A percentile compares a stretch with the other conserved stretches of the same genome.
Evolutionary conservation across 345 rosid genomes (phyloP).

Genomic region (Diplotaxis tenuifolia): DNA sequence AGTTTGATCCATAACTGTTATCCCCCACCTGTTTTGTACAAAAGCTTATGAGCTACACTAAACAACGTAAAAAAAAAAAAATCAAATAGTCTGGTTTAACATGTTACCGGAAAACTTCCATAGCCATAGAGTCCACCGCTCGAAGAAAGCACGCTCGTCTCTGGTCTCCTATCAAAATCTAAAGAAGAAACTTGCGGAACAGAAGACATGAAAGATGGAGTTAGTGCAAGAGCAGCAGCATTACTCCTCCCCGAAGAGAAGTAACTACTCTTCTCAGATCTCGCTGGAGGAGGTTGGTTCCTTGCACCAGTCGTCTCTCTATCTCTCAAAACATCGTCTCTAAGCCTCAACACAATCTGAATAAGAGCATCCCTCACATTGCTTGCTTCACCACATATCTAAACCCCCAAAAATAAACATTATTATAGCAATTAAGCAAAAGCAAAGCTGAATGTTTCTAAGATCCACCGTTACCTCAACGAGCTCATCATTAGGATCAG

Average conservation of each 20-base stretch:
- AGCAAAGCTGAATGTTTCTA: background rate
- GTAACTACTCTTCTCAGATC: constrained; percentile 47
- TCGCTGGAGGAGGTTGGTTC: constrained; percentile 51
- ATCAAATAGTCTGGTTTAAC: background rate
- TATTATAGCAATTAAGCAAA: background rate
- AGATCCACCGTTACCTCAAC: constrained; percentile 59
- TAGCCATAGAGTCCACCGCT: constrained; percentile 66
- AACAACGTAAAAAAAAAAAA: background rate
- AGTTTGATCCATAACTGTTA: constrained; percentile 58
- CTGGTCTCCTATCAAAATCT: constrained; percentile 78
- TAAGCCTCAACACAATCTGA: constrained; percentile 83
- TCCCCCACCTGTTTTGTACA: constrained; percentile 54
- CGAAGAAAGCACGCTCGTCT: constrained; percentile 64
- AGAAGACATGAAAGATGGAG: constrained; percentile 65
- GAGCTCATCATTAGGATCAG: constrained; percentile 73
- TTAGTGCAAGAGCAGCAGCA: constrained; percentile 43
- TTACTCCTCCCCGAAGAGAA: constrained; percentile 52
- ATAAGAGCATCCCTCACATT: constrained; percentile 86
- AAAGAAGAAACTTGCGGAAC: constrained; percentile 60
- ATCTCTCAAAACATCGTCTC: constrained; percentile 83
- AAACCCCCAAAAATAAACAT: background rate
- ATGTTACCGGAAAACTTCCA: constrained; percentile 67
- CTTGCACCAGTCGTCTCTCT: constrained; percentile 45
- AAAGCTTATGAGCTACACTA: background rate
- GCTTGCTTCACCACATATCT: constrained; percentile 75